phyloP scores from a whole-genome alignment of 2,329 filamentous ascomycete species.

The Aspergillus sp. region DNA sequence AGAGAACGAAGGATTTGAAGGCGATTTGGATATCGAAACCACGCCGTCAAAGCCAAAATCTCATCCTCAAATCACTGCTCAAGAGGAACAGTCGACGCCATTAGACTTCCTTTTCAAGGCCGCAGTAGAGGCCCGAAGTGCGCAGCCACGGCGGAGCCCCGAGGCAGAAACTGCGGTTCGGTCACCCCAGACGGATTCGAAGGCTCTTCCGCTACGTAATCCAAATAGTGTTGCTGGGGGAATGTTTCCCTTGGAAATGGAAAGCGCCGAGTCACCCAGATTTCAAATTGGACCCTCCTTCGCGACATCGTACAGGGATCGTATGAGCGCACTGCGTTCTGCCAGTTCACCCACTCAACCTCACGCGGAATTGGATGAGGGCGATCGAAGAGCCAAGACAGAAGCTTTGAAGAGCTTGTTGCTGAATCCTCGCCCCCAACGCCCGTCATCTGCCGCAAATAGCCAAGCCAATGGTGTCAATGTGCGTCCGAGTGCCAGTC shows the following conservation, averaged over 20 bases:
- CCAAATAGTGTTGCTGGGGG: conserved; percentile 44
- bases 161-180: conserved; percentile 37
- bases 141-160: conserved; percentile 44
- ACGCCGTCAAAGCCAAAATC: conserved; percentile 40
- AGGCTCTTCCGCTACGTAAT: conserved; percentile 34
- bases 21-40: conserved; percentile 27
- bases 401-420: conserved; percentile 40
- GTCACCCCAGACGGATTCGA: conserved; percentile 41
- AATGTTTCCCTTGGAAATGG: conserved; percentile 62
- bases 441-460: conserved; percentile 21
- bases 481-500: conserved; percentile 9
- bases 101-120: conserved; percentile 87
- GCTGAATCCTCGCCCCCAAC: conserved; percentile 35
- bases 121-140: conserved; percentile 58
- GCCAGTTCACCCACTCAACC: conserved; percentile 26
- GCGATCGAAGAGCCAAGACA: conserved; percentile 36
- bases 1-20: conserved; percentile 32
- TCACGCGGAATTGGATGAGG: conserved; percentile 24
- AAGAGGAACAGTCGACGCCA: conserved; percentile 57
- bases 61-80: conserved; percentile 24
- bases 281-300: conserved; percentile 57
- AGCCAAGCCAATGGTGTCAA: conserved; percentile 13
- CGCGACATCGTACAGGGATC: conserved; percentile 48
- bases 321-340: conserved; percentile 38
- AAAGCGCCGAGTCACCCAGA: conserved; percentile 47